These are phyloP conservation scores for Sequoia sempervirens DNA, from an alignment of 75 land plant genomes.

Conservation along the genomic window DNA sequence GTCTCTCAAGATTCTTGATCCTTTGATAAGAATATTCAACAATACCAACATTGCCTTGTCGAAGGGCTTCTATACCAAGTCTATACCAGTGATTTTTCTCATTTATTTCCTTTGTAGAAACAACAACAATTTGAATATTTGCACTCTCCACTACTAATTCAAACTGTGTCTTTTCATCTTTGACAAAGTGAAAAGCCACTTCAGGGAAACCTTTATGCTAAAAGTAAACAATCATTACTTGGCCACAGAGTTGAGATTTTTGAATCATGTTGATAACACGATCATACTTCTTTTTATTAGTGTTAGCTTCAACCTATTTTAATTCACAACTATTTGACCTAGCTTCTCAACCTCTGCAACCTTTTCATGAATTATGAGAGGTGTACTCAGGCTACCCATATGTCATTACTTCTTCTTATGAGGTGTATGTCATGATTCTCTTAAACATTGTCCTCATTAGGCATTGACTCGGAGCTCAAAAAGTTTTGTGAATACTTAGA, in stretches of 20 bases:
- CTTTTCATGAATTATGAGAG: too few relatives aligned
- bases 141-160: conserved; percentile 45
- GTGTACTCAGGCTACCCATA: too few relatives aligned
- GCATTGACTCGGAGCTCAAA: too few relatives aligned
- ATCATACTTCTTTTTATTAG: too few relatives aligned
- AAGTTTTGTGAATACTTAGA: too few relatives aligned
- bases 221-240: conserved; percentile 69
- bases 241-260: conserved; percentile 63
- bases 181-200: conserved; percentile 67
- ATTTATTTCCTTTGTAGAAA: conserved; percentile 66
- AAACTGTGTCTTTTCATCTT: conserved; percentile 65
- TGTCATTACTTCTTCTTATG: too few relatives aligned
- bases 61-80: conserved; percentile 62
- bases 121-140: conserved; percentile 50
- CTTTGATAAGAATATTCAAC: conserved; percentile 75
- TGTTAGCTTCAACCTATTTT: too few relatives aligned
- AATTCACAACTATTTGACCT: too few relatives aligned
- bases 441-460: too few relatives aligned
- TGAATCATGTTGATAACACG: conserved; percentile 56
- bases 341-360: too few relatives aligned
- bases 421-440: too few relatives aligned
- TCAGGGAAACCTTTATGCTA: conserved; percentile 72
- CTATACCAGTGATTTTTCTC: conserved; percentile 58
- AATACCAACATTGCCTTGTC: conserved; percentile 71
- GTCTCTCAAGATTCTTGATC: conserved; percentile 67